These are phyloP conservation scores for Populus ilicifolia DNA, from an alignment of 345 rosid species.

Conservation along the genomic window DNA sequence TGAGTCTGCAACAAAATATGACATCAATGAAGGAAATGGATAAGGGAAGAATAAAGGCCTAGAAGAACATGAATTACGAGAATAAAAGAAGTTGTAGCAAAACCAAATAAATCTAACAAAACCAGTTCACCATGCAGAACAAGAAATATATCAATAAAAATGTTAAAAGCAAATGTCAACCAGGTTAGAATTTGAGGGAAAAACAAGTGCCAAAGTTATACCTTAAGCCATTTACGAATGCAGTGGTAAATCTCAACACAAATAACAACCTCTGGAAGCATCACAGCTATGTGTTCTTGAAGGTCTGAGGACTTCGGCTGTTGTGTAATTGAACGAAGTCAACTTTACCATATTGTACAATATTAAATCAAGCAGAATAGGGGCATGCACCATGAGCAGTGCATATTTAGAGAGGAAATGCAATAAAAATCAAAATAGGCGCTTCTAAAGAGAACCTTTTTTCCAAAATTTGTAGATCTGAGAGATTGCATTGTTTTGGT, in stretches of 20 bases:
- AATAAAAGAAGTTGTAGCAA: neutral
- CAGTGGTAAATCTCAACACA: conserved; percentile 67
- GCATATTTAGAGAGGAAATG: neutral
- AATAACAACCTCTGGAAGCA: conserved; percentile 60
- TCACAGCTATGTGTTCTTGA: conserved; percentile 34
- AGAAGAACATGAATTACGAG: neutral
- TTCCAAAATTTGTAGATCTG: conserved; percentile 40
- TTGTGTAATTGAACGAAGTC: conserved; percentile 18
- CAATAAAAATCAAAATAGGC: neutral
- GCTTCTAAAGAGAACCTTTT: conserved; percentile 33
- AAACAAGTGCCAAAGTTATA: conserved; percentile 11
- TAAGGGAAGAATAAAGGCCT: neutral
- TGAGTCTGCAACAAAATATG: conserved; percentile 48
- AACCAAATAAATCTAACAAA: neutral
- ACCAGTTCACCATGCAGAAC: neutral
- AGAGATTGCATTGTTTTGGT: conserved; percentile 52
- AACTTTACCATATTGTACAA: neutral
- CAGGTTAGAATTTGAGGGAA: neutral
- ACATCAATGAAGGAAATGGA: conserved; percentile 1
- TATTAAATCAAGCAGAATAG: neutral
- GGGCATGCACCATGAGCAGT: neutral
- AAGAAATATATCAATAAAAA: neutral
- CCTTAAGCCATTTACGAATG: conserved; percentile 47
- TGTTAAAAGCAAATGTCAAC: neutral
- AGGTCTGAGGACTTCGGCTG: conserved; percentile 40